A percentile compares a stretch with the other conserved stretches of the same genome.
Conservation (phyloP, 1,139 yeast species). For the Scheffersomyces quercinus region DNA sequence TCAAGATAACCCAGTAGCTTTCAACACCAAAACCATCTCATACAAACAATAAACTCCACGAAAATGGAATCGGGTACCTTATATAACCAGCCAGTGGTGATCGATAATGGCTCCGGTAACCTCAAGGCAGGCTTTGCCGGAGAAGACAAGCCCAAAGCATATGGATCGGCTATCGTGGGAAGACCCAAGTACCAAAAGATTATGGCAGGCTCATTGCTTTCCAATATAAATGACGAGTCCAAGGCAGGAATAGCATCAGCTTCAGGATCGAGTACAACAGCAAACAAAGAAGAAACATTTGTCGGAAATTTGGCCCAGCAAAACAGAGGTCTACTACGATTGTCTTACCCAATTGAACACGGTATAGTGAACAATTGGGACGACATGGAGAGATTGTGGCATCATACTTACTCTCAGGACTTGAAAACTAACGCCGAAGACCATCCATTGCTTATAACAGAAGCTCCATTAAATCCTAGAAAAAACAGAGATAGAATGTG, state of each 20-base stretch:
- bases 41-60: not conserved
- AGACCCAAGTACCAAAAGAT: constrained; percentile 79
- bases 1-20: too few relatives aligned
- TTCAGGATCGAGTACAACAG: not conserved
- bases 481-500: constrained; percentile 71
- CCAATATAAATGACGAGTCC: not conserved
- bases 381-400: constrained; percentile 81
- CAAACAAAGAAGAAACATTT: constrained; percentile 43
- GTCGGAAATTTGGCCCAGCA: constrained; percentile 77
- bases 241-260: not conserved
- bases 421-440: constrained; percentile 53
- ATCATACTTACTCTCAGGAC: constrained; percentile 58
- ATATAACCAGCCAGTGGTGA: constrained; percentile 83
- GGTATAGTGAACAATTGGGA: constrained; percentile 87
- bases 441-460: constrained; percentile 74
- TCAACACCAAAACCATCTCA: not conserved
- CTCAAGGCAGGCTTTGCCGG: constrained; percentile 94
- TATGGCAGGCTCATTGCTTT: constrained; percentile 72
- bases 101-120: constrained; percentile 92
- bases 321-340: constrained; percentile 68
- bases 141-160: constrained; percentile 72
- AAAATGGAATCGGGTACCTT: constrained; percentile 15
- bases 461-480: constrained; percentile 83
- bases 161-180: constrained; percentile 61
- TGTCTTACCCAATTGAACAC: constrained; percentile 74